These are phyloP conservation scores for Beauveria sp. DNA, from an alignment of 2,329 filamentous ascomycete genomes.

Conservation along the genomic window DNA sequence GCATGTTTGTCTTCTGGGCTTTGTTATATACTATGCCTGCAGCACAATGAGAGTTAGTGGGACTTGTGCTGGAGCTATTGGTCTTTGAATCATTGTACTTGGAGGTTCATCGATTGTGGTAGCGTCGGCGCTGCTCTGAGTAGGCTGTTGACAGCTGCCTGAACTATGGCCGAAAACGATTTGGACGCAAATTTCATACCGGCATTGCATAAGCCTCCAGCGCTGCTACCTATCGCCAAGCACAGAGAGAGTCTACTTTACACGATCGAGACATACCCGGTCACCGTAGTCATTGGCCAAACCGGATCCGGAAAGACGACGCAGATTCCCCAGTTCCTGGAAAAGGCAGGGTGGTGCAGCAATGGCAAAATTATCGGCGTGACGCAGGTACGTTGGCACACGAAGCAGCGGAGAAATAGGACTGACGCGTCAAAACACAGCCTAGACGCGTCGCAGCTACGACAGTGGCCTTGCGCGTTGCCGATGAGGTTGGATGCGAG, in stretches of 20 bases:
- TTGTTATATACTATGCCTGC: too few species aligned
- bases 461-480: slow-evolving; percentile 79
- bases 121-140: neutral
- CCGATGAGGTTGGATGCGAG: slow-evolving; percentile 79
- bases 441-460: slow-evolving; percentile 86
- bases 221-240: slow-evolving; percentile 78
- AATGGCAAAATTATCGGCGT: slow-evolving; percentile 78
- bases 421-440: slow-evolving; percentile 33
- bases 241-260: slow-evolving; percentile 76
- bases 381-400: slow-evolving; percentile 62
- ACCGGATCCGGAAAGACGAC: slow-evolving; percentile 95
- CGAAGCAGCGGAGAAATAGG: slow-evolving; percentile 10
- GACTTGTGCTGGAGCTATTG: neutral
- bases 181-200: slow-evolving; percentile 60
- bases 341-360: slow-evolving; percentile 80
- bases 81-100: neutral
- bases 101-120: neutral
- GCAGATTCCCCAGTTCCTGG: slow-evolving; percentile 86
- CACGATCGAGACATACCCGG: slow-evolving; percentile 72
- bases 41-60: too few species aligned
- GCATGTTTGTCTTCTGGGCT: neutral
- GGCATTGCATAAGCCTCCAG: slow-evolving; percentile 75
- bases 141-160: neutral
- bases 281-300: slow-evolving; percentile 86
- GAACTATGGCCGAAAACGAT: slow-evolving; percentile 47